A percentile compares a stretch with the other conserved stretches of the same genome.
Conservation (phyloP, 2,329 filamentous ascomycete species). For the Byssochlamys sp. region DNA sequence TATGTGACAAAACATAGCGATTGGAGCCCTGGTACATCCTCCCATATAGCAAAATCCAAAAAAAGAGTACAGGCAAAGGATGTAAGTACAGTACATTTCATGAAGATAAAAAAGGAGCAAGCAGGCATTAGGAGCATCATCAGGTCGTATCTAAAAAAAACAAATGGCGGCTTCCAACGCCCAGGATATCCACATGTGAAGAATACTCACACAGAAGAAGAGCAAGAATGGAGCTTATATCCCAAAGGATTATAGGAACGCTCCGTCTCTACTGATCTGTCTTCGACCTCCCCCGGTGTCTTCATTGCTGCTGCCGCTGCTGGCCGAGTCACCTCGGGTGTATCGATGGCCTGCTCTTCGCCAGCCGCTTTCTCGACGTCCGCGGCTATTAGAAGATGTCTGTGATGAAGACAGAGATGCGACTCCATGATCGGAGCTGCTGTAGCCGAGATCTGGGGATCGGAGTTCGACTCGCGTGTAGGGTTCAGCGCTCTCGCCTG, state of each 20-base stretch:
- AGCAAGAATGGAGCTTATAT: not conserved
- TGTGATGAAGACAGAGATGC: slow-evolving; percentile 15
- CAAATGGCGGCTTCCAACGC: not conserved
- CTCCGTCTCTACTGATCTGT: not conserved
- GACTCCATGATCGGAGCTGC: slow-evolving; percentile 14
- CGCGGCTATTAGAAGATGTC: slow-evolving; percentile 1
- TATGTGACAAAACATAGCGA: not conserved
- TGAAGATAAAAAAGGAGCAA: not conserved
- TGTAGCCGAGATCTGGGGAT: slow-evolving; percentile 1
- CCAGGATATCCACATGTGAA: not conserved
- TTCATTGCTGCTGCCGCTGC: slow-evolving; percentile 5
- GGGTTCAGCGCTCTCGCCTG: slow-evolving; percentile 1
- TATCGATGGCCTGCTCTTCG: slow-evolving; percentile 7
- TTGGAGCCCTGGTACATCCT: not conserved
- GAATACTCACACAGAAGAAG: not conserved
- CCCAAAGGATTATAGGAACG: not conserved
- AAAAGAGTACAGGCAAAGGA: not conserved
- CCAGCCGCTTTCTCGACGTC: slow-evolving; percentile 20
- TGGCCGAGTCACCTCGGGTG: slow-evolving; percentile 3
- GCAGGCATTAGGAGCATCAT: not conserved
- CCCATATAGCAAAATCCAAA: not conserved
- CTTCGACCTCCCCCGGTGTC: not conserved
- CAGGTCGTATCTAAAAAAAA: not conserved
- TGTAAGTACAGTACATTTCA: not conserved
- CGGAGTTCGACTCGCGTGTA: slow-evolving; percentile 5